Percentiles rank a stretch among this genome's conserved stretches.
Evolutionary conservation across 768 basidiomycete genomes (phyloP).

Genomic region (Auricularia heimuer): DNA sequence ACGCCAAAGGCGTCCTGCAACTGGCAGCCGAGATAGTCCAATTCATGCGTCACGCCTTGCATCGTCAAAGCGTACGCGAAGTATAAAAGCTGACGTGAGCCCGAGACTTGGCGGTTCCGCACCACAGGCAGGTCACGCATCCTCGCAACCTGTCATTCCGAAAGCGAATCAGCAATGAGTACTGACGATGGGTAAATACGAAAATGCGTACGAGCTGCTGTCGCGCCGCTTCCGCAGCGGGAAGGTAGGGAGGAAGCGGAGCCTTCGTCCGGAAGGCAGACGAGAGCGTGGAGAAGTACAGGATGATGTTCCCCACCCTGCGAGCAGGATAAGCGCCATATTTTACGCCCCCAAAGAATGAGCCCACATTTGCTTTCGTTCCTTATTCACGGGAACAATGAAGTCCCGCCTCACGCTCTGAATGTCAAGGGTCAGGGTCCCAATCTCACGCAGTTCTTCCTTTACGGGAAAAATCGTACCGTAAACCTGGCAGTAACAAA

Average conservation of each 20-base stretch:
- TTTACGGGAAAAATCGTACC: slow-evolving; percentile 28
- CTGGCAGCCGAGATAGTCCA: slow-evolving; percentile 70
- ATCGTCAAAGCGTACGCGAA: slow-evolving; percentile 91
- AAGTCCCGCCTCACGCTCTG: slow-evolving; percentile 80
- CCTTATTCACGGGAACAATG: slow-evolving; percentile 79
- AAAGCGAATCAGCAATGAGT: slow-evolving; percentile 1
- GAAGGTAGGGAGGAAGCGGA: slow-evolving; percentile 92
- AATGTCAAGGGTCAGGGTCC: neutral
- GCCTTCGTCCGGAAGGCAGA: slow-evolving; percentile 77
- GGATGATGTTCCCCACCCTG: slow-evolving; percentile 80
- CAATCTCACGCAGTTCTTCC: neutral
- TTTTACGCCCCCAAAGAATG: slow-evolving; percentile 4
- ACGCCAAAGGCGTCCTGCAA: slow-evolving; percentile 90
- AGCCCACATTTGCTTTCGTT: slow-evolving; percentile 68
- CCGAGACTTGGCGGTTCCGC: slow-evolving; percentile 69
- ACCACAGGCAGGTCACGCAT: slow-evolving; percentile 83
- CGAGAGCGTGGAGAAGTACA: slow-evolving; percentile 75
- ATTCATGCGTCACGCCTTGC: slow-evolving; percentile 86
- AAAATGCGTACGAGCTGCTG: slow-evolving; percentile 51
- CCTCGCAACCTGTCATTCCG: slow-evolving; percentile 52
- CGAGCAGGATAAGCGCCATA: neutral
- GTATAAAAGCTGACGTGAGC: slow-evolving; percentile 79
- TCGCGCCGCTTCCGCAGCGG: slow-evolving; percentile 81
- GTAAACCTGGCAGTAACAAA: slow-evolving; percentile 46
- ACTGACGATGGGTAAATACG: neutral